Evolutionary conservation across 2,329 filamentous ascomycete species (phyloP), one percentile per base, ranked within the genome.

Genomic region (Phyllosticta citrichinensis): DNA sequence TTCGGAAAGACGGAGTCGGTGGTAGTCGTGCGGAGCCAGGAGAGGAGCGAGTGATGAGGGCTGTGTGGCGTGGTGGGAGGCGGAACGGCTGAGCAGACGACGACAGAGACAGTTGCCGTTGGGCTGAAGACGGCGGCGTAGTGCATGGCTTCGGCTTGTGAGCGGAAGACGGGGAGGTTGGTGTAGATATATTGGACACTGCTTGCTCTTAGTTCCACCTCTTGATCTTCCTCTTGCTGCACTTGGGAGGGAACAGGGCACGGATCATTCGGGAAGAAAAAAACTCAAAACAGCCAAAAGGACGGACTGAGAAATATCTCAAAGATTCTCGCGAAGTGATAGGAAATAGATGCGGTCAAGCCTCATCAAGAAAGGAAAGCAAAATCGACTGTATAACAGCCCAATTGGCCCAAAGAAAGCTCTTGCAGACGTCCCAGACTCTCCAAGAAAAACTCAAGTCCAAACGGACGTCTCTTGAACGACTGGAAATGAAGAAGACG

Each of bases 31-130:
- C 57, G 25, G 40, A 63, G 58, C 68, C 67, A 58, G 50, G 25
- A 12, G 40, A 61, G 30, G 27, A 65, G 50, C 5, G 60, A 58
- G 51, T n/a, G n/a, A 5, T 25, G 4, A 19, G 57, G 33, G 6
- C 22, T 47, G 5, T 22, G 40, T 0, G 60, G 17, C 11, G 60
- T 17, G 17, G 47, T 9, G 8, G 47, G n/a, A 24, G 55, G 69
- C 68, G n/a, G 71, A 70, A 70, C 69, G 14, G 71, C 70, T 40
- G 61, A 60, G 24, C 69, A 58, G 27, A 73, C 59, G 9, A 72
- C 68, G 40, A 72, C 64, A 62, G 74, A 69, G 30, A 74, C 54
- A 22, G 57, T 65, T 14, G 63, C 54, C 20, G 20, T 60, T 2
- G 66, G 65, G 6, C 67, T 66, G 61, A 65, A 65, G 10, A 57